A percentile compares a stretch with the other conserved stretches of the same genome.
Conservation (phyloP, 1,139 yeast species). For the Debaryomyces sp. region DNA sequence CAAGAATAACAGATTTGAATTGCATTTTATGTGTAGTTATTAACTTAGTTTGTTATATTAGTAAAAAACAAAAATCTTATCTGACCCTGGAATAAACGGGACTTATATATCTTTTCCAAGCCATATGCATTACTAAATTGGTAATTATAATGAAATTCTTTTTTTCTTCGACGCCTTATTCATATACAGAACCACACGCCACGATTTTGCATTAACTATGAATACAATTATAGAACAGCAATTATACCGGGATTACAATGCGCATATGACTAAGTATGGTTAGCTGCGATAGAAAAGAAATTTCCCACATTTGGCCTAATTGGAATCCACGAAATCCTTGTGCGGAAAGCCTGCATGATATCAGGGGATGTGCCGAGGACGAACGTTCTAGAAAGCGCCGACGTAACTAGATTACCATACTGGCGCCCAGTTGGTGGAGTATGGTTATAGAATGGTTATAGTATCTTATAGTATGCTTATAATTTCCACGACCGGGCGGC, state of each 20-base stretch:
- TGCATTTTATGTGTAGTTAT: constrained; percentile 35
- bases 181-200: constrained; percentile 7
- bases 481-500: not conserved
- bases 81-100: constrained; percentile 1
- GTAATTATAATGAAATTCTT: constrained; percentile 4
- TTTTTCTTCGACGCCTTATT: constrained; percentile 7
- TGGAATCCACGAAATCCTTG: not conserved
- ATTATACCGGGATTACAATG: not conserved
- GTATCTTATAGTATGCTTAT: not conserved
- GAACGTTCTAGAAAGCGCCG: not conserved
- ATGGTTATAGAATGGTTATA: not conserved
- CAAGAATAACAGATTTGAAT: constrained; percentile 48
- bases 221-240: constrained; percentile 1
- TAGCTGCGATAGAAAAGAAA: not conserved
- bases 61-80: not conserved
- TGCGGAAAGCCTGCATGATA: not conserved
- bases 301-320: constrained; percentile 1
- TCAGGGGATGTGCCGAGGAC: not conserved
- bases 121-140: constrained; percentile 8
- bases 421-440: not conserved
- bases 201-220: constrained; percentile 3
- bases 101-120: constrained; percentile 6
- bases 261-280: constrained; percentile 2
- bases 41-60: not conserved
- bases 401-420: not conserved